Percentiles rank a stretch among this genome's conserved stretches.
phyloP scores from a whole-genome alignment of 2,329 filamentous ascomycete genomes.

The Apiospora hydei region DNA sequence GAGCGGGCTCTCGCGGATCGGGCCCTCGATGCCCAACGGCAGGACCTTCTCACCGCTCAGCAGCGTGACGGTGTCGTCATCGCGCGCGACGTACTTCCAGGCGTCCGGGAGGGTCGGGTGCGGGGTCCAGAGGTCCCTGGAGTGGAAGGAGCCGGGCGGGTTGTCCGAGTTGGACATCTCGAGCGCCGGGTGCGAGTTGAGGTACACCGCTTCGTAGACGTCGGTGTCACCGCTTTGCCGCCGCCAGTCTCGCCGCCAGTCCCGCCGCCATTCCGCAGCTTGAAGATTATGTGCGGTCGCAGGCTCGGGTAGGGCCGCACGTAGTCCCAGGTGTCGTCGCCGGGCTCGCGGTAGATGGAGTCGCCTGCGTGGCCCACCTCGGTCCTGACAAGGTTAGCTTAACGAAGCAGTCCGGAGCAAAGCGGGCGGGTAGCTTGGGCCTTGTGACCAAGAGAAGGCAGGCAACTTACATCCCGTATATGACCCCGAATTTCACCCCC shows the following conservation, averaged over 20 bases:
- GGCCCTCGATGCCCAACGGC: conserved; percentile 45
- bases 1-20: conserved; percentile 42
- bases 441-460: not conserved
- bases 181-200: conserved; percentile 37
- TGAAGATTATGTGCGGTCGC: conserved; percentile 45
- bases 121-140: conserved; percentile 45
- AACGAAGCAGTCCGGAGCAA: not conserved
- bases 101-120: conserved; percentile 45
- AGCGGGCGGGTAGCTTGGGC: not conserved
- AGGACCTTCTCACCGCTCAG: conserved; percentile 49
- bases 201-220: conserved; percentile 45
- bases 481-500: conserved; percentile 46
- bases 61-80: conserved; percentile 48
- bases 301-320: conserved; percentile 47
- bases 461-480: conserved; percentile 49
- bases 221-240: conserved; percentile 36
- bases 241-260: too few relatives aligned
- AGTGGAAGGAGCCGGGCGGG: conserved; percentile 46
- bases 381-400: conserved; percentile 41
- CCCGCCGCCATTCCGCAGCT: conserved; percentile 34
- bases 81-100: conserved; percentile 48
- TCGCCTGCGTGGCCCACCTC: conserved; percentile 52
- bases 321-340: conserved; percentile 51
- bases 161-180: conserved; percentile 45
- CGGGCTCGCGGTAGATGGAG: conserved; percentile 45